Evolutionary conservation across 768 basidiomycete genomes (phyloP), one percentile per base, ranked within the genome.

Genomic region (Termitomyces heimii): DNA sequence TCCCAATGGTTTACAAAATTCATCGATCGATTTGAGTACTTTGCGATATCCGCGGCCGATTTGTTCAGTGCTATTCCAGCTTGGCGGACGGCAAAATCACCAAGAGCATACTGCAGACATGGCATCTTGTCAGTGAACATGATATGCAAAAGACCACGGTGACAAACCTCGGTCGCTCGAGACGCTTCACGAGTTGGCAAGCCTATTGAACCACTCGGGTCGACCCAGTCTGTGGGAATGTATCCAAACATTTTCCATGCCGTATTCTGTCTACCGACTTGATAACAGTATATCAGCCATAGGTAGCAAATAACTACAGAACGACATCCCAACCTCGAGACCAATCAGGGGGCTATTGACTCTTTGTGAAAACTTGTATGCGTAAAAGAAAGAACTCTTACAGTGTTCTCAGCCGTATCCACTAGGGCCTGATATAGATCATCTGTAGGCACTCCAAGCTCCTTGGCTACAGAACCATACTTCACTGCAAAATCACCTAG

Each of bases 1-100:
- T 82, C 74, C 78, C 77, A 80, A 63, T 77, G 75, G 56, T 79
- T 79, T 29, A 77, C 70, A 62, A 80, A 80, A 58, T 78, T 78
- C 78, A 81, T 77, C 5, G 78, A 78, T 28, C 78, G 68, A 63
- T 80, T 80, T 3, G 74, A 67, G 64, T 81, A 82, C 50, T 73
- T 75, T 0, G 64, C 64, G 16, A 79, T 67, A 59, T 79, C 77
- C 22, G 55, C 67, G 14, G 61, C 40, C 0, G 73, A 66, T 60
- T 80, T 79, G 31, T 67, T 65, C 12, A 81, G 63, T 13, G 72
- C 73, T 3, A 74, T 63, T 1, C 66, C 79, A n/a, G 79, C 78
- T 67, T 80, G 78, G 22, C 78, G 77, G 22, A 81, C 79, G 3
- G 77, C 79, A 52, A 82, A 82, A 62, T 82, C 80, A 7, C 76